Conservation (phyloP, 2,329 filamentous ascomycete species). For the Aspergillus sp. region DNA sequence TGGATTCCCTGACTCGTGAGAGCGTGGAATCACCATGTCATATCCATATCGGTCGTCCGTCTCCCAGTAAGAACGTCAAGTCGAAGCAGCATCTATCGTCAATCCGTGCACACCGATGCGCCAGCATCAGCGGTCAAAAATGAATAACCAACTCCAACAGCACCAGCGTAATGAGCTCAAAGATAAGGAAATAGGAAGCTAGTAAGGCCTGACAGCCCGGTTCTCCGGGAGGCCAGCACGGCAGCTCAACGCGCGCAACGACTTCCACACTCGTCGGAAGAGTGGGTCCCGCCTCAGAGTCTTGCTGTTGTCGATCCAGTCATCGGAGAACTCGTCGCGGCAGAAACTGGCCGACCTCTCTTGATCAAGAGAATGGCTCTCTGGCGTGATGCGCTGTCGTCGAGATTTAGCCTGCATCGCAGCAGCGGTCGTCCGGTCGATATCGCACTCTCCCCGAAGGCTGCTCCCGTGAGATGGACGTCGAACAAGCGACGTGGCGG, state of each 20-base stretch:
- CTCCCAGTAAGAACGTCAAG: too few relatives aligned
- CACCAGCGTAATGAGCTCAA: too few relatives aligned
- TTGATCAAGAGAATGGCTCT: conserved; percentile 8
- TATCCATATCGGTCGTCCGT: too few relatives aligned
- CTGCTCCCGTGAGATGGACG: conserved; percentile 19
- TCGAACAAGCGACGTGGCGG: conserved; percentile 23
- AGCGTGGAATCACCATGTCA: too few relatives aligned
- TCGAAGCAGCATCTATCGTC: too few relatives aligned
- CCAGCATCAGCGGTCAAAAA: too few relatives aligned
- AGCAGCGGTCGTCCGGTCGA: conserved; percentile 27
- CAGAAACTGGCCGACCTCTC: conserved; percentile 24
- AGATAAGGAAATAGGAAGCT: too few relatives aligned
- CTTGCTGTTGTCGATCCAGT: conserved; percentile 13
- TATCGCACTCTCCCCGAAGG: conserved; percentile 15
- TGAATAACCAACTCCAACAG: too few relatives aligned
- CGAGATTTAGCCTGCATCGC: conserved; percentile 27
- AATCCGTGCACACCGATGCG: too few relatives aligned
- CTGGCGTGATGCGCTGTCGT: conserved; percentile 15
- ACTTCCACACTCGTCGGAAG: conserved; percentile 17
- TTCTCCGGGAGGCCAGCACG: conserved; percentile 7
- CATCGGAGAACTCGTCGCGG: conserved; percentile 20
- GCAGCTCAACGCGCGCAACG: conserved; percentile 17
- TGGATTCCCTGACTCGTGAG: too few relatives aligned
- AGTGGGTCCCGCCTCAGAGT: conserved; percentile 12
- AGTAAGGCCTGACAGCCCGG: too few relatives aligned